Base-by-base conservation (phyloP, 1,284 basidiomycete species). In the Ganoderma leucocontextum region DNA sequence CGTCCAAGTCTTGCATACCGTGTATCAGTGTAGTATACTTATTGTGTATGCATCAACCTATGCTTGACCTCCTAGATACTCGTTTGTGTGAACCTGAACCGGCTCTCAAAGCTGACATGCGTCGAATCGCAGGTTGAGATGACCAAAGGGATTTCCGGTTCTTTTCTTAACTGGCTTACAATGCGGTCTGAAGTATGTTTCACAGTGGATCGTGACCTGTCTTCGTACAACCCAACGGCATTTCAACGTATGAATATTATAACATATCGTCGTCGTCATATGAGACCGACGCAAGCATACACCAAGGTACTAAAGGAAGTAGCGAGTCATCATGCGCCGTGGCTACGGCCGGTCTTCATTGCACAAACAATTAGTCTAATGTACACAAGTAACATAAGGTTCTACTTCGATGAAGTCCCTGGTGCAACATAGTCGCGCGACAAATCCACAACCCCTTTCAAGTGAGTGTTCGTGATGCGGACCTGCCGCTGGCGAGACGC, bases 401-500 rank as follows among this genome's bases (percentile, higher is more conserved):
- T 58, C 70, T 74, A 86, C 77, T 89, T 87, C 61, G 61, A 53
- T 17, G 63, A 38, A 12, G 67, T 62, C 1, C 82, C 80, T 57
- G 85, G 84, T 41, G 84, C 82, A 65, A 87, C 84, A 75, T 87
- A 90, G 75, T 91, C 94, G 72, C 87, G 88, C 63, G 91, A 91
- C 62, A 97, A 80, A 80, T 97, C 95, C 81, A 97, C 92, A 73
- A 91, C 89, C 47, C 87, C 91, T 76, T 90, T 92, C 76, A 96
- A 79, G 83, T 96, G 96, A 1, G 92, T 91, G 75, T 97, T 97
- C 61, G 95, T 96, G 71, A 97, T 88, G 74, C 93, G 90, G 71
- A 90, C 88, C 75, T 90, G 90, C 60, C 94, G 85, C 75, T 93
- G 89, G n/a, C 90, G 84, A 49, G 88, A 86, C 35, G 87, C 91